Conservation (phyloP, 192 early-diverging fungal genomes). For the Glomus cerebriforme region DNA sequence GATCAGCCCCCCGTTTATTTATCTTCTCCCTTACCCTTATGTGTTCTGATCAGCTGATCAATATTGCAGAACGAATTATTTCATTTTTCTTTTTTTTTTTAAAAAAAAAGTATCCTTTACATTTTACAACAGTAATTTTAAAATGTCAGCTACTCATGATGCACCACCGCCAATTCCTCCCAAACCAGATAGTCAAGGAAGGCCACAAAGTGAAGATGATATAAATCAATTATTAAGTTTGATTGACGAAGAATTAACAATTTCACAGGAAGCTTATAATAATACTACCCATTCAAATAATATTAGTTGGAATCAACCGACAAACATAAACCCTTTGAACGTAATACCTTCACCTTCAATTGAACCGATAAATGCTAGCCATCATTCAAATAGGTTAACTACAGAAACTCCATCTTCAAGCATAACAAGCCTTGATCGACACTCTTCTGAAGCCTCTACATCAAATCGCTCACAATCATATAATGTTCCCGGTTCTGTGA, state of each 20-base stretch:
- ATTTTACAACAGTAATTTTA: background rate
- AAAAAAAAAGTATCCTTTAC: background rate
- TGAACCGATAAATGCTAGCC: background rate
- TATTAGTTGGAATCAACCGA: background rate
- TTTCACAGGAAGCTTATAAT: background rate
- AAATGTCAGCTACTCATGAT: constrained; percentile 29
- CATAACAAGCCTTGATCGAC: background rate
- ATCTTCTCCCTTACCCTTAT: no score
- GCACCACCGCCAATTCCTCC: constrained; percentile 22
- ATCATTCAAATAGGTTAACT: background rate
- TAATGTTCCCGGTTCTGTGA: background rate
- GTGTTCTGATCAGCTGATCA: no score
- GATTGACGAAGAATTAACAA: constrained; percentile 13
- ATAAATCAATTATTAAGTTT: constrained; percentile 22
- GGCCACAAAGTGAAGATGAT: background rate
- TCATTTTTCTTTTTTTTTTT: no score
- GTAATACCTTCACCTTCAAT: background rate
- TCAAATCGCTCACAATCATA: background rate
- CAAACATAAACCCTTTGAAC: background rate
- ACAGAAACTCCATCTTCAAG: background rate
- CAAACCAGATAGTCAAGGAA: constrained; percentile 16
- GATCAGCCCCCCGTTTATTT: no score
- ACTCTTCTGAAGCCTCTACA: background rate
- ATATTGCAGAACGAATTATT: no score
- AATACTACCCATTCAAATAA: background rate